Conservation (phyloP, 768 basidiomycete genomes). For the Lactifluus piperatus region DNA sequence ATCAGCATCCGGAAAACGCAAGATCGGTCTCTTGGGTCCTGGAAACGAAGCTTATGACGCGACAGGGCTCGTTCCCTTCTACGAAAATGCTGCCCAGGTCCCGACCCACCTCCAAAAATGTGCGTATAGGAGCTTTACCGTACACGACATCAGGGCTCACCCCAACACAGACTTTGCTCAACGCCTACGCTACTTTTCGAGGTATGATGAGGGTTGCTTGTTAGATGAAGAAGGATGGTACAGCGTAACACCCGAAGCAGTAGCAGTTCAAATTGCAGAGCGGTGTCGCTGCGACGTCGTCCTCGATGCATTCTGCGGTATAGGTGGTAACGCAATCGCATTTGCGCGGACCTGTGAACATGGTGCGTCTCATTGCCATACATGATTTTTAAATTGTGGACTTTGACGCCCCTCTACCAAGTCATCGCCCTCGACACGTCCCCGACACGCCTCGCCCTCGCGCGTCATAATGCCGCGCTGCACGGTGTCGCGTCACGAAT, state of each 20-base stretch:
- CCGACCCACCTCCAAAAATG: constrained; percentile 79
- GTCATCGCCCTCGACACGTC: constrained; percentile 93
- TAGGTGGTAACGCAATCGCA: constrained; percentile 95
- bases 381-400: background rate
- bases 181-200: constrained; percentile 70
- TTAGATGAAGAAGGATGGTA: constrained; percentile 98
- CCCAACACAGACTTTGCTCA: constrained; percentile 68
- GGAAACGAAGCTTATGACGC: constrained; percentile 38
- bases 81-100: constrained; percentile 53
- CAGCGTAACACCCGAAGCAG: constrained; percentile 86
- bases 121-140: constrained; percentile 32
- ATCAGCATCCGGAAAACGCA: background rate
- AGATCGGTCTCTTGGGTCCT: constrained; percentile 11
- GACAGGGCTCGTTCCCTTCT: constrained; percentile 64
- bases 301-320: constrained; percentile 94
- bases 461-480: constrained; percentile 86
- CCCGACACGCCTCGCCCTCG: constrained; percentile 75
- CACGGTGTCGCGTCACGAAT: constrained; percentile 94
- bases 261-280: constrained; percentile 91
- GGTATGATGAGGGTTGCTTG: constrained; percentile 73
- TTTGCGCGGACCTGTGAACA: constrained; percentile 94
- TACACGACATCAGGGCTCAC: background rate
- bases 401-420: constrained; percentile 27
- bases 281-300: constrained; percentile 79
- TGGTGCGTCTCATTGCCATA: constrained; percentile 45